Evolutionary conservation across 1,139 yeast species (phyloP).

Genomic region (Yamadazyma aaseri): DNA sequence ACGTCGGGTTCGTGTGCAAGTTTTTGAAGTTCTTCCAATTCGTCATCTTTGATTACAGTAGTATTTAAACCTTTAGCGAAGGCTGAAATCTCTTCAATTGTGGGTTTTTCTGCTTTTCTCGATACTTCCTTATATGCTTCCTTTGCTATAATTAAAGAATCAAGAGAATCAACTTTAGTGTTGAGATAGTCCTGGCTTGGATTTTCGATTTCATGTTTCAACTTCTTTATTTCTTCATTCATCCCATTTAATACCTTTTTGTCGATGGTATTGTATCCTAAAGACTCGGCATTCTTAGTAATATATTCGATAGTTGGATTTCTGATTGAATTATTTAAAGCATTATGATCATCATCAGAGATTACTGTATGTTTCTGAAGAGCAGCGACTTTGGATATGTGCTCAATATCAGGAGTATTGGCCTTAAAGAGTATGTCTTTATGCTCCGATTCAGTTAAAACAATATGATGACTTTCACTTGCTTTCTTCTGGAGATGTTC

Average conservation of each 20-base stretch:
- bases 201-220: slow-evolving; percentile 7
- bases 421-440: slow-evolving; percentile 12
- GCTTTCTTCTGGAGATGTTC: slow-evolving; percentile 27
- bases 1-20: slow-evolving; percentile 23
- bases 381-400: slow-evolving; percentile 17
- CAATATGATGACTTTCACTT: slow-evolving; percentile 7
- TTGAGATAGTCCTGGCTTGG: slow-evolving; percentile 17
- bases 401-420: slow-evolving; percentile 24
- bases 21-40: slow-evolving; percentile 9
- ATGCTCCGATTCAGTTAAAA: slow-evolving; percentile 12
- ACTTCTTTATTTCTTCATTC: slow-evolving; percentile 12
- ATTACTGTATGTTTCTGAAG: slow-evolving; percentile 17
- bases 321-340: slow-evolving; percentile 2
- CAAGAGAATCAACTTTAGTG: slow-evolving; percentile 13
- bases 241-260: slow-evolving; percentile 4
- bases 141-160: slow-evolving; percentile 10
- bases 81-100: slow-evolving; percentile 13
- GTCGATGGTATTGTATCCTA: slow-evolving; percentile 11
- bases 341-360: slow-evolving; percentile 15
- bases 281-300: slow-evolving; percentile 14
- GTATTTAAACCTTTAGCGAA: slow-evolving; percentile 14
- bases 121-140: slow-evolving; percentile 16
- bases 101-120: slow-evolving; percentile 17
- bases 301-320: slow-evolving; percentile 24
- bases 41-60: slow-evolving; percentile 8